These are phyloP conservation scores for Epichloe hybrida DNA, from an alignment of 2,329 filamentous ascomycete genomes.

Conservation along the genomic window DNA sequence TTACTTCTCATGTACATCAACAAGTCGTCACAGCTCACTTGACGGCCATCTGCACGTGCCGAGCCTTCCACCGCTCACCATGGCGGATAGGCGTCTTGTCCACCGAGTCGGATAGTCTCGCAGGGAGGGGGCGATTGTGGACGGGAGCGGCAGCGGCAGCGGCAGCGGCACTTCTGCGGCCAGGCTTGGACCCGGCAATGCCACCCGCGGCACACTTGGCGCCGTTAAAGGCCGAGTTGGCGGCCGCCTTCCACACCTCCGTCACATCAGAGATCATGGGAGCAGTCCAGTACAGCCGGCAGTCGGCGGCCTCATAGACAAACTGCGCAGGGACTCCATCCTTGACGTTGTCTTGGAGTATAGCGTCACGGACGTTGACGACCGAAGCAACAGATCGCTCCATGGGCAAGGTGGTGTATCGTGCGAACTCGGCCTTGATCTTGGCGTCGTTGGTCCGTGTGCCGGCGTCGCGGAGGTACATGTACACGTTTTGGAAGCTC, in stretches of 20 bases:
- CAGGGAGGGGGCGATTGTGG: neutral
- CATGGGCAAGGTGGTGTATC: conserved; percentile 19
- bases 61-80: neutral
- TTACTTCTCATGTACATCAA: too few relatives aligned
- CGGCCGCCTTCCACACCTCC: conserved; percentile 32
- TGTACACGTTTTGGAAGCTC: conserved; percentile 16
- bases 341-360: conserved; percentile 21
- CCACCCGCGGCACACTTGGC: conserved; percentile 25
- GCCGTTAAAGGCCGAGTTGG: conserved; percentile 26
- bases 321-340: conserved; percentile 34
- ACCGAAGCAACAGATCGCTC: conserved; percentile 19
- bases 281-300: conserved; percentile 36
- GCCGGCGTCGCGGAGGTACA: conserved; percentile 10
- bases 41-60: conserved; percentile 5
- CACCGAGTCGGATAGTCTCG: neutral
- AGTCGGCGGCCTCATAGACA: conserved; percentile 33
- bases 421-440: conserved; percentile 16
- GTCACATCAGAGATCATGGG: conserved; percentile 33
- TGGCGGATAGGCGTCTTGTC: conserved; percentile 1
- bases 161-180: neutral
- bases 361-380: conserved; percentile 27
- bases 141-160: neutral
- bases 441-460: conserved; percentile 14
- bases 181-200: conserved; percentile 10
- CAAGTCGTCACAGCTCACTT: neutral